phyloP scores from a whole-genome alignment of 805 yeast species.

The Vanderwaltozyma polyspora region DNA sequence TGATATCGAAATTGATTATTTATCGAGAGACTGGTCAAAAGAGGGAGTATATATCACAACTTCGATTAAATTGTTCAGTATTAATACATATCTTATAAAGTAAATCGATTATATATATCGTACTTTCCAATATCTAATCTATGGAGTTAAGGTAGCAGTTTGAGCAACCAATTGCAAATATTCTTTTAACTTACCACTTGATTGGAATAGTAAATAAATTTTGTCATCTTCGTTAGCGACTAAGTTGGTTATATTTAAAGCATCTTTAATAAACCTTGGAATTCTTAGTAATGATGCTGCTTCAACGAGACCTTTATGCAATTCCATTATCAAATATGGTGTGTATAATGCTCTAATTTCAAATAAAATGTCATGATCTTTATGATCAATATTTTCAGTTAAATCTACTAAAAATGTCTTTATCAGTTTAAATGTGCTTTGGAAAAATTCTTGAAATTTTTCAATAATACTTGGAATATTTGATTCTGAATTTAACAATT shows the following conservation, averaged over 20 bases:
- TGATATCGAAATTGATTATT: no score
- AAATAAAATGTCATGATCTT: slow-evolving; percentile 32
- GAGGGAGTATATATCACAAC: no score
- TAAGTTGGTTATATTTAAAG: slow-evolving; percentile 45
- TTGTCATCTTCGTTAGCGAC: slow-evolving; percentile 60
- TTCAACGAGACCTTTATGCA: slow-evolving; percentile 44
- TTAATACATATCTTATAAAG: no score
- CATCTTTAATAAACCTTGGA: slow-evolving; percentile 40
- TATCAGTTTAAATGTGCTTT: slow-evolving; percentile 18
- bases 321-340: slow-evolving; percentile 60
- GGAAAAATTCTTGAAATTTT: slow-evolving; percentile 22
- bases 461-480: slow-evolving; percentile 25
- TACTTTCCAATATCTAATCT: no score
- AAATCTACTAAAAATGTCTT: slow-evolving; percentile 25
- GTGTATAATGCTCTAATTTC: slow-evolving; percentile 58
- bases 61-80: no score
- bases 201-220: slow-evolving; percentile 49
- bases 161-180: slow-evolving; percentile 44
- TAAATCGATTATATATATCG: no score
- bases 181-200: slow-evolving; percentile 44
- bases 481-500: slow-evolving; percentile 17
- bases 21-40: no score
- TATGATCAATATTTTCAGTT: slow-evolving; percentile 11
- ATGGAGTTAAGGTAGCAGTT: slow-evolving; percentile 43
- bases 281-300: slow-evolving; percentile 29